Base-by-base conservation (phyloP, 768 basidiomycete species). In the Rhodotorula toruloides region DNA sequence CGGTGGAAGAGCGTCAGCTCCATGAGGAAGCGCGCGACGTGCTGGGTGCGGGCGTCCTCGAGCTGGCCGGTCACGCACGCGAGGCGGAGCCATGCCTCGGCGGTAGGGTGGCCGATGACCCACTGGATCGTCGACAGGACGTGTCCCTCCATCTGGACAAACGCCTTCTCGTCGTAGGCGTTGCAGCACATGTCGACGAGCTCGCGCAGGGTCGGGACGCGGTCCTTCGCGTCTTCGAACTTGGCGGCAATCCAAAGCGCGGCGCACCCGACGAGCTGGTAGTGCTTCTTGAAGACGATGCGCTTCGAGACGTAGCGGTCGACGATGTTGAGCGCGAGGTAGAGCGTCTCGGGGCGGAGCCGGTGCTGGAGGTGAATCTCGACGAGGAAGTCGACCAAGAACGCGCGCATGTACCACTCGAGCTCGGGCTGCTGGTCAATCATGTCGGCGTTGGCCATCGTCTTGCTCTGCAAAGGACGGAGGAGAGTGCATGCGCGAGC, bases 381-480 rank as follows among this genome's bases (percentile, higher is more conserved):
- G 76, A 99, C 90, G 76, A 99, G 85, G 79, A 99, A 99, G 78
- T 99, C 96, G 77, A 98, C 91, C 50, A 99, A 86, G 81, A 90
- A 94, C 40, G 91, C 91, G 43, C 96, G 90, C 96, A 99, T 99
- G 79, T 93, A 90, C 96, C 96, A 98, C 74, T 88, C 84, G 76
- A 99, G 91, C 79, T 99, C 96, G 40, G 96, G 94, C 77, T 99
- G 96, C 80, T 93, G 91, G 77, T 99, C 96, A 90, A 99, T 99
- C 56, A 91, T 91, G 70, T 91, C 84, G 43, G 87, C 85, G n/a
- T 88, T 91, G 36, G 89, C 89, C 84, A 90, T 88, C 43, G 94
- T 98, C 74, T 78, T 84, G 63, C 83, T 84, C 92, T 93, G 72
- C 37, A 29, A 0, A 37, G n/a, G 17, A n/a, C 37, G 37, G 47